A percentile compares a stretch with the other conserved stretches of the same genome.
Conservation (phyloP, 805 yeast species). For the Peterozyma toletana region DNA sequence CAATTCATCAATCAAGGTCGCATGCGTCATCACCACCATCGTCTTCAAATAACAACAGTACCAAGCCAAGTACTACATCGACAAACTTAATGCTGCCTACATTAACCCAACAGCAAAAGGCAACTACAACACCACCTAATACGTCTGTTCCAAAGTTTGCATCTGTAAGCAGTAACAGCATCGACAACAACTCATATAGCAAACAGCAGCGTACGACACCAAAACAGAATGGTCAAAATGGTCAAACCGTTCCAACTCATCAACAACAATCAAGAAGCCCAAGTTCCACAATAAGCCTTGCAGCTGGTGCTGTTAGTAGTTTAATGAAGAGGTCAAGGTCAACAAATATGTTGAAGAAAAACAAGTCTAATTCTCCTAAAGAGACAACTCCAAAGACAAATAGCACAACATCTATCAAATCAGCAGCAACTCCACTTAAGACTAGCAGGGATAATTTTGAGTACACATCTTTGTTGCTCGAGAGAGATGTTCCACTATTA, state of each 20-base stretch:
- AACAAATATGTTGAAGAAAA: background rate
- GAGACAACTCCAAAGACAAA: background rate
- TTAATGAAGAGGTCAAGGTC: background rate
- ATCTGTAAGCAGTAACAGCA: background rate
- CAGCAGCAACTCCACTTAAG: conserved; percentile 1
- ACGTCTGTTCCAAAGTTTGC: background rate
- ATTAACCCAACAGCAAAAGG: background rate
- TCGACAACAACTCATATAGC: background rate
- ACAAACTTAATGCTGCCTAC: background rate
- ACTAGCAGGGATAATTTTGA: conserved; percentile 12
- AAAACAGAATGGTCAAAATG: background rate
- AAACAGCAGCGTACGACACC: background rate
- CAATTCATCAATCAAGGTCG: conserved; percentile 1
- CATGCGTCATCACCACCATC: background rate
- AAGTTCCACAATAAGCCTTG: background rate
- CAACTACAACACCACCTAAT: background rate
- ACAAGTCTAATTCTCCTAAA: background rate
- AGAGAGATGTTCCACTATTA: conserved; percentile 10
- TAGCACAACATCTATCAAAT: background rate
- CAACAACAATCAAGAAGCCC: background rate
- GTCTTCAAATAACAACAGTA: no score
- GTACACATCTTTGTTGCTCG: conserved; percentile 16
- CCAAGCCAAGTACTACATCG: no score
- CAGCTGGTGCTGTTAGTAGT: background rate
- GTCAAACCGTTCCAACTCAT: background rate